phyloP scores from a whole-genome alignment of 129 eudicot genomes.

The Flaveria trinervia region DNA sequence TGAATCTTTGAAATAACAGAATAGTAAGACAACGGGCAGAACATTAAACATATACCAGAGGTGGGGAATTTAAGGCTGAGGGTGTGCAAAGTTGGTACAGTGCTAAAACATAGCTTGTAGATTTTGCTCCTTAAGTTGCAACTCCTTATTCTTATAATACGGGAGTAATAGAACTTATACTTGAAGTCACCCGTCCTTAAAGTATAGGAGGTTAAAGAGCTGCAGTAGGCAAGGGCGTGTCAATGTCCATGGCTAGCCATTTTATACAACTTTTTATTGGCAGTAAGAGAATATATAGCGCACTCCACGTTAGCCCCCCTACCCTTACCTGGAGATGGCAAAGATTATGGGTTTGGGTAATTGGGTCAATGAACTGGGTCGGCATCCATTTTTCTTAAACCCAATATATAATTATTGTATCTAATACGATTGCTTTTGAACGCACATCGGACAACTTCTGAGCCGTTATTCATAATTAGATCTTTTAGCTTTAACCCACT shows the following conservation, averaged over 20 bases:
- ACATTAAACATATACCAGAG: not conserved
- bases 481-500: not conserved
- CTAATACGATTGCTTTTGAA: not conserved
- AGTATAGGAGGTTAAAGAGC: not conserved
- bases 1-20: not conserved
- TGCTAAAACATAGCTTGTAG: constrained; percentile 7
- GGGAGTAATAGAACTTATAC: constrained; percentile 1
- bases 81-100: not conserved
- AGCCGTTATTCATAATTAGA: not conserved
- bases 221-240: constrained; percentile 9
- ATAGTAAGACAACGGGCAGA: not conserved
- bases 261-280: not conserved
- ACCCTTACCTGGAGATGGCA: constrained; percentile 8
- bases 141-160: not conserved
- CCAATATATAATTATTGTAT: not conserved
- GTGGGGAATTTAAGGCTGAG: not conserved
- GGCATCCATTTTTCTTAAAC: not conserved
- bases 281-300: not conserved
- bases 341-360: not conserved
- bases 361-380: not conserved
- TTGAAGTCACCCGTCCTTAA: not conserved
- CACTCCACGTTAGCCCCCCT: not conserved
- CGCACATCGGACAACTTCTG: not conserved
- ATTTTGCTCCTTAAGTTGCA: not conserved
- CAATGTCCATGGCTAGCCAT: not conserved